Evolutionary conservation across 257 asterid genomes (phyloP).

Genomic region (Plantago elongata): DNA sequence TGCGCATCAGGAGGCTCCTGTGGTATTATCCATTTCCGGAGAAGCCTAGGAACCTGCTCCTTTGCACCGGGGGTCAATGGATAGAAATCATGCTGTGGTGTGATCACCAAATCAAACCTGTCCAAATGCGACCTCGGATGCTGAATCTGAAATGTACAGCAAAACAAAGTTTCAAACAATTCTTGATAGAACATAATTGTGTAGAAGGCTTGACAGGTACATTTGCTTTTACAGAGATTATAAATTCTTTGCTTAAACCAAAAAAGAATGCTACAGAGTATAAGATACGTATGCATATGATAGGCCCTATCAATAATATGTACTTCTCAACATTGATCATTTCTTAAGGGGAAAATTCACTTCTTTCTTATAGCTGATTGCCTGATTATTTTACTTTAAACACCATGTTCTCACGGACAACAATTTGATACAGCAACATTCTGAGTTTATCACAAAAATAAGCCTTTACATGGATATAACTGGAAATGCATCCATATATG

Average conservation of each 20-base stretch:
- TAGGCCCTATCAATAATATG: constrained; percentile 7
- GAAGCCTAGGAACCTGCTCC: constrained; percentile 80
- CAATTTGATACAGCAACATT: too few relatives aligned
- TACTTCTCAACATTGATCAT: too few relatives aligned
- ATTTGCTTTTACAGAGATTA: not conserved
- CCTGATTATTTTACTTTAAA: too few relatives aligned
- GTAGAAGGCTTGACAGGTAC: constrained; percentile 9
- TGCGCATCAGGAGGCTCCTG: constrained; percentile 64
- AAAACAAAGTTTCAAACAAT: constrained; percentile 12
- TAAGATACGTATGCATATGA: not conserved
- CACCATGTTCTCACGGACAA: too few relatives aligned
- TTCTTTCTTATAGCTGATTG: too few relatives aligned
- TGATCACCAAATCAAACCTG: constrained; percentile 88
- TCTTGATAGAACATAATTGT: not conserved
- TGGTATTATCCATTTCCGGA: constrained; percentile 88
- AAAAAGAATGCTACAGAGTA: constrained; percentile 4
- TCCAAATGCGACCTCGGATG: constrained; percentile 91
- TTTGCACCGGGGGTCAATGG: constrained; percentile 72
- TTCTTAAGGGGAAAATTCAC: too few relatives aligned
- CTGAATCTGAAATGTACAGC: constrained; percentile 68
- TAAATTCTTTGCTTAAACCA: not conserved
- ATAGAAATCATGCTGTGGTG: constrained; percentile 88
- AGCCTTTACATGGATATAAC: too few relatives aligned
- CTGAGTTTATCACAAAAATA: too few relatives aligned
- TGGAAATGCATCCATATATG: too few relatives aligned